Evolutionary conservation across 768 basidiomycete species (phyloP).

Genomic region (Pisolithus orientalis): DNA sequence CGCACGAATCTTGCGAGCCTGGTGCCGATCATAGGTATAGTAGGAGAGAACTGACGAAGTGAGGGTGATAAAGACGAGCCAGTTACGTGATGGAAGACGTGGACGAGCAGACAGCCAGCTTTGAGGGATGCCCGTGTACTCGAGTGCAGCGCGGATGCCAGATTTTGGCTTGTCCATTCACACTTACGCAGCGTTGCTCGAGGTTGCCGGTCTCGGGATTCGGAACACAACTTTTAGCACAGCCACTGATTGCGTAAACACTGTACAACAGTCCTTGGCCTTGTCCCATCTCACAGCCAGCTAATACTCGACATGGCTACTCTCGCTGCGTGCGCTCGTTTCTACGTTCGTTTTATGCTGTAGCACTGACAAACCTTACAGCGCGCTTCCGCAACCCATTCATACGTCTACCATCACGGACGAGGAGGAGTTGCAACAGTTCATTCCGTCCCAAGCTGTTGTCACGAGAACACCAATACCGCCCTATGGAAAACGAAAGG

Average conservation of each 20-base stretch:
- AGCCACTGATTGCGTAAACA: conserved; percentile 21
- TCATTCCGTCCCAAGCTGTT: conserved; percentile 31
- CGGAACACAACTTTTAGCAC: conserved; percentile 15
- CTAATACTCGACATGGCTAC: conserved; percentile 44
- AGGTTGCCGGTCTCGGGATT: conserved; percentile 9
- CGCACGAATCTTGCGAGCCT: conserved; percentile 73
- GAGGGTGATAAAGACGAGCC: conserved; percentile 86
- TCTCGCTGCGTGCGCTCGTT: conserved; percentile 63
- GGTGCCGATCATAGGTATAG: conserved; percentile 81
- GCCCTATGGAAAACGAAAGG: conserved; percentile 77
- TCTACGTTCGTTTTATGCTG: not conserved
- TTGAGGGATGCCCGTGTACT: conserved; percentile 61
- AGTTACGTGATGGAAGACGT: conserved; percentile 83
- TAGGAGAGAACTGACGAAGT: conserved; percentile 63
- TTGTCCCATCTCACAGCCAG: conserved; percentile 19
- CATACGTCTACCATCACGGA: conserved; percentile 48
- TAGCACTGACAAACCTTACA: conserved; percentile 23
- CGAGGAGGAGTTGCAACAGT: conserved; percentile 48
- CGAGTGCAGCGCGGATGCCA: conserved; percentile 55
- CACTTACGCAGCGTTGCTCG: not conserved
- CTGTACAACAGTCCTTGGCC: conserved; percentile 11
- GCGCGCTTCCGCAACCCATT: conserved; percentile 63
- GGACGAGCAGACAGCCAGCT: conserved; percentile 84
- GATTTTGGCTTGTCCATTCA: conserved; percentile 29
- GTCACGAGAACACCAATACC: conserved; percentile 56